Conservation (phyloP, 768 basidiomycete species). For the Kwoniella dejecticola region DNA sequence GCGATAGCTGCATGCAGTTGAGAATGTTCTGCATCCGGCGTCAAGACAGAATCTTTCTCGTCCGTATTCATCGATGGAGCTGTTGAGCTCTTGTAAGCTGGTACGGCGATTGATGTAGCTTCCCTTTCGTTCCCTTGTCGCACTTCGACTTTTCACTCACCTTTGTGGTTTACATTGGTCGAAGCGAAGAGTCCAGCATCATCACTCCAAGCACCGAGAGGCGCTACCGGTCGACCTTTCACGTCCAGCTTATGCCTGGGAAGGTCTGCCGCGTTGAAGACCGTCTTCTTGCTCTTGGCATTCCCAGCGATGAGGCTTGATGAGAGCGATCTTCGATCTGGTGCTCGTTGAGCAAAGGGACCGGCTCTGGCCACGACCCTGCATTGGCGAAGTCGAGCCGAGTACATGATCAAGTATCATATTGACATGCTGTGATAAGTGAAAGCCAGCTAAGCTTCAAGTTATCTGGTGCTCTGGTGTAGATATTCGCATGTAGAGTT, state of each 20-base stretch:
- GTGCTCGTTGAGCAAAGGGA: neutral
- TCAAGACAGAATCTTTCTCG: neutral
- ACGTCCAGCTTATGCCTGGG: slow-evolving; percentile 3
- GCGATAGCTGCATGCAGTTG: slow-evolving; percentile 17
- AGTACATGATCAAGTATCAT: too few relatives aligned
- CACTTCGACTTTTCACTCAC: too few relatives aligned
- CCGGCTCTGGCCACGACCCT: too few relatives aligned
- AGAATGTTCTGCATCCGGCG: slow-evolving; percentile 8
- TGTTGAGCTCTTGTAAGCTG: neutral
- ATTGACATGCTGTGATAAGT: neutral
- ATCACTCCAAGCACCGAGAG: slow-evolving; percentile 8
- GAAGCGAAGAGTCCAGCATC: neutral
- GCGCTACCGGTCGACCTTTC: slow-evolving; percentile 5
- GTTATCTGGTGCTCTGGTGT: too few relatives aligned
- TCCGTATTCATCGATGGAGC: neutral
- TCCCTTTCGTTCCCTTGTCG: too few relatives aligned
- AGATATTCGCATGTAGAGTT: too few relatives aligned
- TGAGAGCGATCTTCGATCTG: neutral
- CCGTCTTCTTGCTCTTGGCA: neutral
- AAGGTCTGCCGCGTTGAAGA: slow-evolving; percentile 1
- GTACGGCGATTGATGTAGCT: too few relatives aligned
- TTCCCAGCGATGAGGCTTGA: neutral
- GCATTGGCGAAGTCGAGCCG: too few relatives aligned
- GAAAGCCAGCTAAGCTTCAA: too few relatives aligned
- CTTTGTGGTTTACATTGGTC: neutral